These are phyloP conservation scores for Eucalyptus paniculata DNA, from an alignment of 345 rosid genomes.

Conservation along the genomic window DNA sequence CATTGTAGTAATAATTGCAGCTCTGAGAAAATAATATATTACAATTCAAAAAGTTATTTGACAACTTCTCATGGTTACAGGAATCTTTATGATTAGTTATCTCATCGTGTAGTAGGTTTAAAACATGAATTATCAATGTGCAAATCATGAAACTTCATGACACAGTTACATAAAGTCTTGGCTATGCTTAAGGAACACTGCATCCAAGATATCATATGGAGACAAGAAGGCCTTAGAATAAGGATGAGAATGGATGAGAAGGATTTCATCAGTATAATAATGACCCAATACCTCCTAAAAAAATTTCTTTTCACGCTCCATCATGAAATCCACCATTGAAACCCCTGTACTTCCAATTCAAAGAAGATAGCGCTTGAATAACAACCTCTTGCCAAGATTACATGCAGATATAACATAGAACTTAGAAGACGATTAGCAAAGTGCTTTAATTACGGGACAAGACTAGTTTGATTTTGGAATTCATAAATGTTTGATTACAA, in stretches of 20 bases:
- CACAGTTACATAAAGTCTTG: not conserved
- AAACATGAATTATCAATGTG: not conserved
- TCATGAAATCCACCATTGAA: not conserved
- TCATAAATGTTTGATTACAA: not conserved
- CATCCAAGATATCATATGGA: not conserved
- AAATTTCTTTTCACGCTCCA: not conserved
- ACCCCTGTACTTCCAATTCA: not conserved
- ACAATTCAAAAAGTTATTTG: not conserved
- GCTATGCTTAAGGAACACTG: not conserved
- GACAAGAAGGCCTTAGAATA: not conserved
- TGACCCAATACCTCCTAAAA: not conserved
- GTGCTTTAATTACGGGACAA: not conserved
- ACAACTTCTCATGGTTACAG: not conserved
- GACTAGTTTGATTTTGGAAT: not conserved
- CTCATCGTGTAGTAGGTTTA: not conserved
- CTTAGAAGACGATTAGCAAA: not conserved
- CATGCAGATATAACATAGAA: not conserved
- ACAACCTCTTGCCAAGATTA: not conserved
- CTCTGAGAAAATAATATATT: not conserved
- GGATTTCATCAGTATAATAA: not conserved
- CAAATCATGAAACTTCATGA: not conserved
- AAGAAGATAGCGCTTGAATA: not conserved
- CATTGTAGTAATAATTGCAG: not conserved
- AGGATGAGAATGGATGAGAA: not conserved
- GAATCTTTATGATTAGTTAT: not conserved